These are phyloP conservation scores for Acorus calamus DNA, from an alignment of 106 monocot species.

Conservation along the genomic window DNA sequence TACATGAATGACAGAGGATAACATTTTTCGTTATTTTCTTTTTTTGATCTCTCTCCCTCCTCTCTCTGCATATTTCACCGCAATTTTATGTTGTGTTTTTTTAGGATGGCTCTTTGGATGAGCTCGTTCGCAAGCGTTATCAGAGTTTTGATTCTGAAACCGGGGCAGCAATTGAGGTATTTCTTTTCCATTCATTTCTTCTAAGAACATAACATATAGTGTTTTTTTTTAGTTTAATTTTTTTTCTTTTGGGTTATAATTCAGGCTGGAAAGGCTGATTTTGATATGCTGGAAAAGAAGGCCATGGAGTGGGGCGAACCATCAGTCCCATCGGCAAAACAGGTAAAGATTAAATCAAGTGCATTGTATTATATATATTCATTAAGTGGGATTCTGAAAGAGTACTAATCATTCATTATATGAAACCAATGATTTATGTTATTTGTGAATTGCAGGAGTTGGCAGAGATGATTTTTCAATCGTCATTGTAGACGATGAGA, in stretches of 20 bases:
- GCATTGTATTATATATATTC: neutral
- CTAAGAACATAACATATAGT: neutral
- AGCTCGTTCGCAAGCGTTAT: neutral
- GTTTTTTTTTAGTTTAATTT: neutral
- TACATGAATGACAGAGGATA: too few relatives aligned
- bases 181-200: too few relatives aligned
- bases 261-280: neutral
- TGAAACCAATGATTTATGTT: too few relatives aligned
- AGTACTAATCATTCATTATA: too few relatives aligned
- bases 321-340: neutral
- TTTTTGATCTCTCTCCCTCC: too few relatives aligned
- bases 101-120: neutral
- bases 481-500: neutral
- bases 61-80: too few relatives aligned
- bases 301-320: neutral
- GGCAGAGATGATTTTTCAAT: neutral
- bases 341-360: neutral
- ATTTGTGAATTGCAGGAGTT: neutral
- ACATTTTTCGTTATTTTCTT: too few relatives aligned
- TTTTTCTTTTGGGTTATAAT: neutral
- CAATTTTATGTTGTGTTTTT: neutral
- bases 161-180: neutral
- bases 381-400: too few relatives aligned
- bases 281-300: constrained; percentile 1
- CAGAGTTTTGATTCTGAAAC: neutral